Evolutionary conservation across 129 eudicot genomes (phyloP), one percentile per base, ranked within the genome.

Genomic region (Pseudognaphalium luteoalbum): DNA sequence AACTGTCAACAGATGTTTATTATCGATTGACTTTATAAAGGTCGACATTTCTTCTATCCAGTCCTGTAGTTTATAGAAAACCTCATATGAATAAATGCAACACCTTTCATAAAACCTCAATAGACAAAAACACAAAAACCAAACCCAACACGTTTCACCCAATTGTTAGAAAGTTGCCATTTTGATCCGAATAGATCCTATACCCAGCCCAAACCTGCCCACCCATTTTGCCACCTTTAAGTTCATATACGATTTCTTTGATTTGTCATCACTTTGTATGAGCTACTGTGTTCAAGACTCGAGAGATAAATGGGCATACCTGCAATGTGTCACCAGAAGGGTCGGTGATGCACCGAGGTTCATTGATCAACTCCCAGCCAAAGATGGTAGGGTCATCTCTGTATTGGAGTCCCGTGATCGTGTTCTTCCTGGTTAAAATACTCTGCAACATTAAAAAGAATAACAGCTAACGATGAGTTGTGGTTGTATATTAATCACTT

Each of bases 11-110:
- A 94, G 80, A 87, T 94, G 98, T 22, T 89, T 91, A 65, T 80
- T 83, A 84, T 94, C 98, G 50, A 94, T 83, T 72, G 86, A 50
- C 76, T 94, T 94, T 50, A 94, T 85, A 79, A 83, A 94, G 12
- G 82, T 66, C 29, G 97, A 88, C 98, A 94, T 91, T 73, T 94
- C 98, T 85, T 88, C 92, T 65, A 94, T 88, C 98, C 98, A 94
- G 29, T 84, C 97, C 98, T 94, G 98, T 54, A 84, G 71, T 84
- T 81, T 25, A 14, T 74, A 22, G 10, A 21, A 21, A 33, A 20
- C 35, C 50, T 33, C 9, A 41, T 2, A 41, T 9, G 14, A 41
- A 41, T 35, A 51, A 25, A 51, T 35, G n/a, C 74, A 74, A 56
- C 33, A 67, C 68, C 54, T 21, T 41, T 60, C 29, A 3, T 2